phyloP scores from a whole-genome alignment of 2,329 filamentous ascomycete species.

The Colletotrichum phormii region DNA sequence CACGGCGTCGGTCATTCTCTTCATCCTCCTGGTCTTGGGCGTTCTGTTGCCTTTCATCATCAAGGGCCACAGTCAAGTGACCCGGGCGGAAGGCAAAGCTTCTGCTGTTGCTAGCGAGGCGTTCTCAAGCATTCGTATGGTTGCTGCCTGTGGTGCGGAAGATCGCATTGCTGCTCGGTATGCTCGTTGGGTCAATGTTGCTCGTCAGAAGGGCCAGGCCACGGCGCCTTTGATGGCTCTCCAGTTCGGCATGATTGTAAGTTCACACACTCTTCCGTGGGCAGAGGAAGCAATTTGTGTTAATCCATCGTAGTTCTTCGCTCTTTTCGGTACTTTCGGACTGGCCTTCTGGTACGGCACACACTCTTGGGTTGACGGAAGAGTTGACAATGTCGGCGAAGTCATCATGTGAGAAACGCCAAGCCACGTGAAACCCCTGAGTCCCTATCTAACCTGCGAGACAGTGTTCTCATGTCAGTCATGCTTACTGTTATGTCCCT shows the following conservation, averaged over 20 bases:
- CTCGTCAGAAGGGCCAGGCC: slow-evolving; percentile 59
- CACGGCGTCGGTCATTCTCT: slow-evolving; percentile 66
- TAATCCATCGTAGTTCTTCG: slow-evolving; percentile 59
- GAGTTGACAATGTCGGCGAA: slow-evolving; percentile 61
- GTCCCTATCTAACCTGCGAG: slow-evolving; percentile 20
- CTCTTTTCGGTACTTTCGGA: slow-evolving; percentile 63
- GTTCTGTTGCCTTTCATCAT: slow-evolving; percentile 66
- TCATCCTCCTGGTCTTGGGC: slow-evolving; percentile 62
- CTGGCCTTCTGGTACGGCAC: slow-evolving; percentile 74
- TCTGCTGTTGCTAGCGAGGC: slow-evolving; percentile 71
- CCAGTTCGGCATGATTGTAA: slow-evolving; percentile 64
- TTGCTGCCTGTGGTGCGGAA: slow-evolving; percentile 73
- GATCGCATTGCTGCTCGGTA: slow-evolving; percentile 65
- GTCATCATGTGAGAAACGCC: slow-evolving; percentile 63
- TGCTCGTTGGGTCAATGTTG: slow-evolving; percentile 64
- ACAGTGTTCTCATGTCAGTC: slow-evolving; percentile 65
- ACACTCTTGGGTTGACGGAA: slow-evolving; percentile 59
- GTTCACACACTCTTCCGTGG: slow-evolving; percentile 28
- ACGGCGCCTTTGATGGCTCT: slow-evolving; percentile 62
- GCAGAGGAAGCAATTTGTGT: neutral
- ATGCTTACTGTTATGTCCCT: slow-evolving; percentile 69
- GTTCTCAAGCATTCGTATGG: slow-evolving; percentile 69
- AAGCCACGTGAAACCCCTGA: neutral
- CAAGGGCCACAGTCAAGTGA: slow-evolving; percentile 59
- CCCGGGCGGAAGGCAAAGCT: slow-evolving; percentile 66